Base-by-base conservation (phyloP, 257 asterid genomes). In the Cruciata laevipes region DNA sequence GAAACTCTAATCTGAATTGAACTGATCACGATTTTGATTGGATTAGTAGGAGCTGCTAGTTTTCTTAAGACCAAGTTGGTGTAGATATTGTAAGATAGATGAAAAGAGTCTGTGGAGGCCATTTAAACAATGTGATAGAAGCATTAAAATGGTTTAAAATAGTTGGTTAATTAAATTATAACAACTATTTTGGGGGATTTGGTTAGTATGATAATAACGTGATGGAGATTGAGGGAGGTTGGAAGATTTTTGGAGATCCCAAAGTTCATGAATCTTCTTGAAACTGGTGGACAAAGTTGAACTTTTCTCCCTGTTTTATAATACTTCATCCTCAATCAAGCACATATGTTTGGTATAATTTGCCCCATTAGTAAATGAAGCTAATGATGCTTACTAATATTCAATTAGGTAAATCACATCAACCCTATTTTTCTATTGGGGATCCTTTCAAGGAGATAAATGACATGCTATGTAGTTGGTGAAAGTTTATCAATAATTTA, bases 261-360 rank as follows among this genome's bases (percentile, higher is more conserved):
- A 33, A 71, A 24, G 56, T 67, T 17, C 33, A 40, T 55, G 61
- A 31, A 52, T 42, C 68, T 9, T 56, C 14, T 56, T 56, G 61
- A 20, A 49, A 52, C 27, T 53, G 73, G 69, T 71, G 62, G 82
- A 67, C 77, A 67, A 33, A 70, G 49, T 65, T 42, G 38, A 55
- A 67, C 47, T 35, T 74, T 70, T 74, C 25, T 68, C 60, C 59
- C 38, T 2, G 1, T 20, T 53, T n/a, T 53, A 20, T 3, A 47
- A 16, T 47, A 47, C 55, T 47, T 47, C 55, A 47, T 47, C 55
- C 1, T 17, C 55, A 47, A 47, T 47, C 55, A 47, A 47, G 20
- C 60, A 49, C 13, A 53, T 65, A 58, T 73, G 68, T 69, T 61
- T 65, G 17, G 25, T 42, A 44, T 18, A 44, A 14, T 65, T 44